These are phyloP conservation scores for Onygenales sp. DNA, from an alignment of 2,329 filamentous ascomycete species.

Conservation along the genomic window DNA sequence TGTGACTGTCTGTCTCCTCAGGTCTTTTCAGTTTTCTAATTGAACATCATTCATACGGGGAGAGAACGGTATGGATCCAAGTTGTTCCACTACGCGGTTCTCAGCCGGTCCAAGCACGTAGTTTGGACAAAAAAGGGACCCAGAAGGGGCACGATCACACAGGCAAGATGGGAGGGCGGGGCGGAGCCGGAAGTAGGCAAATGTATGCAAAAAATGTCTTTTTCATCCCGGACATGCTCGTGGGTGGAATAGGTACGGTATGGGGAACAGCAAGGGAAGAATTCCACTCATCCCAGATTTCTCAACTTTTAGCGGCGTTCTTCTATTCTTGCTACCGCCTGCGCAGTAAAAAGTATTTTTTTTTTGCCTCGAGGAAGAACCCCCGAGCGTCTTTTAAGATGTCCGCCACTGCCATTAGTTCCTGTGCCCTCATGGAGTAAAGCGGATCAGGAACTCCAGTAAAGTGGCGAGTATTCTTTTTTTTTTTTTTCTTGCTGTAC, in stretches of 20 bases:
- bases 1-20: slow-evolving; percentile 25
- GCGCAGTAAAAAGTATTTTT: no score
- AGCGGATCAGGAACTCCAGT: slow-evolving; percentile 33
- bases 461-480: slow-evolving; percentile 18
- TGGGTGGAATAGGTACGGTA: no score
- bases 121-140: neutral
- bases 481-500: neutral
- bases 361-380: no score
- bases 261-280: no score
- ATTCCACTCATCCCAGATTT: no score
- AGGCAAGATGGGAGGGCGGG: no score
- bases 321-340: no score
- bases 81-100: neutral
- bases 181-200: no score
- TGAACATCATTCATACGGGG: slow-evolving; percentile 27
- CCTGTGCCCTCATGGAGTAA: slow-evolving; percentile 31
- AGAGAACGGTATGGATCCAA: neutral
- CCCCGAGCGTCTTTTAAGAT: slow-evolving; percentile 6
- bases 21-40: slow-evolving; percentile 37
- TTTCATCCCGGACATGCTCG: no score
- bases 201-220: no score
- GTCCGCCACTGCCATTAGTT: slow-evolving; percentile 37
- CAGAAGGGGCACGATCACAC: neutral
- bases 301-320: no score
- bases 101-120: neutral